Evolutionary conservation across 2,329 filamentous ascomycete genomes (phyloP).

Genomic region (Dactylellina sp.): DNA sequence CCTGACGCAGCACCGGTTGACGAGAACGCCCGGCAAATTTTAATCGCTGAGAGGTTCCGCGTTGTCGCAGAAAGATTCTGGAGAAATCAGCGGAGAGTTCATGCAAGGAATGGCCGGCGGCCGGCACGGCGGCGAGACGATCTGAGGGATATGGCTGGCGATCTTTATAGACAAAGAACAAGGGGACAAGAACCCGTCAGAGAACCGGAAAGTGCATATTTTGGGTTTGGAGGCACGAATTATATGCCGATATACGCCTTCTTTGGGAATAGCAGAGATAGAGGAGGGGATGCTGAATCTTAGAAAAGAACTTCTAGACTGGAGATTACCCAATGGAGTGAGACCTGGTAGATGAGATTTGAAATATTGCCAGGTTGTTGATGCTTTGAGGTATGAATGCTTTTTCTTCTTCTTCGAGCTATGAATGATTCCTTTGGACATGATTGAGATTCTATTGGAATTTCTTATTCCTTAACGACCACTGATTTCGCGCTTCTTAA

Average conservation of each 20-base stretch:
- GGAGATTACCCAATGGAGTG: no score
- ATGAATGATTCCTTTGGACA: not conserved
- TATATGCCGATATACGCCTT: conserved; percentile 48
- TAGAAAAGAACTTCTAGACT: no score
- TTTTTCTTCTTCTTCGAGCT: not conserved
- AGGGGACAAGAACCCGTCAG: not conserved
- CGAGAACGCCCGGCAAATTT: conserved; percentile 29
- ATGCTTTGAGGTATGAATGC: conserved; percentile 7
- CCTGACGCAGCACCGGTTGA: conserved; percentile 21
- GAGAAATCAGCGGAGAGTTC: conserved; percentile 42
- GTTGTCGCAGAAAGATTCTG: conserved; percentile 54
- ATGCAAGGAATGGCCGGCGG: conserved; percentile 39
- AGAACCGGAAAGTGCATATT: conserved; percentile 39
- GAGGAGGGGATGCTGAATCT: not conserved
- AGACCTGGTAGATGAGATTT: no score
- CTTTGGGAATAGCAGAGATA: conserved; percentile 11
- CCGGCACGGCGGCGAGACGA: conserved; percentile 48
- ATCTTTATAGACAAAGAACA: conserved; percentile 42
- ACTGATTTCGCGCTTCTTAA: no score
- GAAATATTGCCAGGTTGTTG: not conserved
- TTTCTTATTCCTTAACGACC: no score
- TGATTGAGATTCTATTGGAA: not conserved
- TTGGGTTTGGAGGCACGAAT: conserved; percentile 44
- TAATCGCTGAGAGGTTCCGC: conserved; percentile 47
- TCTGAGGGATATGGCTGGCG: conserved; percentile 52